Evolutionary conservation across 2,329 filamentous ascomycete species (phyloP).

Genomic region (Cercospora citrullina): DNA sequence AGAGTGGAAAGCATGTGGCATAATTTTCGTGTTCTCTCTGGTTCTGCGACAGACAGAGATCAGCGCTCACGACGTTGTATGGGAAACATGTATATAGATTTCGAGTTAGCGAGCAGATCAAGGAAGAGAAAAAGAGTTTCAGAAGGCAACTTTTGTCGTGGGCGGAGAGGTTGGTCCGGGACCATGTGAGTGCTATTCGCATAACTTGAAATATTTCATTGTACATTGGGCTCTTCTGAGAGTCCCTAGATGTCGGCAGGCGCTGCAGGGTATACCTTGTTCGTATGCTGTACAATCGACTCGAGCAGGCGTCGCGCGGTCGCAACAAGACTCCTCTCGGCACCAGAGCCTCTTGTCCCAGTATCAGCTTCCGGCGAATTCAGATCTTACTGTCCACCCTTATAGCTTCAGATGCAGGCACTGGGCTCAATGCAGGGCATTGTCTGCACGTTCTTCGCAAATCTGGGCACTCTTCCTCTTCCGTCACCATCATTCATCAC

Average conservation of each 20-base stretch:
- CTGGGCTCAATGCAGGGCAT: no score
- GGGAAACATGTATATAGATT: not conserved
- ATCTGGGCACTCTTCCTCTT: not conserved
- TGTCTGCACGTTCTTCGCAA: not conserved
- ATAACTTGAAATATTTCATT: no score
- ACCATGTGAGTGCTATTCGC: no score
- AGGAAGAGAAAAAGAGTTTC: not conserved
- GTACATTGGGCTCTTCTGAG: not conserved
- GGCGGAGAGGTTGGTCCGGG: no score
- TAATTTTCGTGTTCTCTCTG: not conserved
- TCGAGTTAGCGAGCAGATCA: not conserved
- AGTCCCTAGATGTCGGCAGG: no score
- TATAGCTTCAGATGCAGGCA: no score
- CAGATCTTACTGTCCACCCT: no score
- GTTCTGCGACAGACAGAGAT: not conserved
- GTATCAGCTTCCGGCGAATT: no score
- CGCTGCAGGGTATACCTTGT: no score
- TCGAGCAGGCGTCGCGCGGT: not conserved
- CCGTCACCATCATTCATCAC: no score
- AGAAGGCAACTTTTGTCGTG: not conserved
- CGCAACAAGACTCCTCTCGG: not conserved
- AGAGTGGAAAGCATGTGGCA: not conserved
- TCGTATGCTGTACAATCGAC: not conserved
- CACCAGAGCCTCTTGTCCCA: no score
- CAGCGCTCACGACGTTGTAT: not conserved